phyloP scores from a whole-genome alignment of 1,284 basidiomycete genomes.

The Bondarzewia mesenterica region DNA sequence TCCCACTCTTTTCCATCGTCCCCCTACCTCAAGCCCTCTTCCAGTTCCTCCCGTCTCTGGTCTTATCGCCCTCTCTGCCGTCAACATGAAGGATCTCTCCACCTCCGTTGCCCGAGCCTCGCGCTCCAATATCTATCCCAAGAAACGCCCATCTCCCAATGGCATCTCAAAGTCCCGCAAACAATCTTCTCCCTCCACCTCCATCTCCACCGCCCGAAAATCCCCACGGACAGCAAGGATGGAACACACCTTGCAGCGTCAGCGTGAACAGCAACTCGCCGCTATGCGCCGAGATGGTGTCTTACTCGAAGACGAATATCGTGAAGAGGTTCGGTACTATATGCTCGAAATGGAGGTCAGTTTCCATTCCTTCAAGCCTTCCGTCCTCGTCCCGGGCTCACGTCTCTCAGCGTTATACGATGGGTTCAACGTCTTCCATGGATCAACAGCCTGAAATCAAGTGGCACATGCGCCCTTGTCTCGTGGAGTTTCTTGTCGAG shows the following conservation, averaged over 20 bases:
- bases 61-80: slow-evolving; percentile 24
- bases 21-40: slow-evolving; percentile 21
- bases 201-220: slow-evolving; percentile 40
- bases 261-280: slow-evolving; percentile 57
- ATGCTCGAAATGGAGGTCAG: slow-evolving; percentile 98
- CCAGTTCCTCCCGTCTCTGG: slow-evolving; percentile 35
- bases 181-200: slow-evolving; percentile 36
- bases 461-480: slow-evolving; percentile 98
- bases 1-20: slow-evolving; percentile 20
- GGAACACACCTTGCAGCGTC: slow-evolving; percentile 51
- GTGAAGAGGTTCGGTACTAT: slow-evolving; percentile 85
- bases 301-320: slow-evolving; percentile 88
- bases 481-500: slow-evolving; percentile 98
- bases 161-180: slow-evolving; percentile 62
- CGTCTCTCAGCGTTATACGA: slow-evolving; percentile 61
- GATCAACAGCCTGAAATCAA: slow-evolving; percentile 97
- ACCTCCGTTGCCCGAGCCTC: slow-evolving; percentile 51
- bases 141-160: slow-evolving; percentile 75
- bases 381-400: slow-evolving; percentile 10
- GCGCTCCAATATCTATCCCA: slow-evolving; percentile 58
- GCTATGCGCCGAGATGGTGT: slow-evolving; percentile 64
- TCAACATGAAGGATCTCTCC: slow-evolving; percentile 70
- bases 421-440: slow-evolving; percentile 90
- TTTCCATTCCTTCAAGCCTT: slow-evolving; percentile 15
- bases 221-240: slow-evolving; percentile 58